phyloP scores from a whole-genome alignment of 2,329 filamentous ascomycete species.

The Ophiostoma triangulosporum region DNA sequence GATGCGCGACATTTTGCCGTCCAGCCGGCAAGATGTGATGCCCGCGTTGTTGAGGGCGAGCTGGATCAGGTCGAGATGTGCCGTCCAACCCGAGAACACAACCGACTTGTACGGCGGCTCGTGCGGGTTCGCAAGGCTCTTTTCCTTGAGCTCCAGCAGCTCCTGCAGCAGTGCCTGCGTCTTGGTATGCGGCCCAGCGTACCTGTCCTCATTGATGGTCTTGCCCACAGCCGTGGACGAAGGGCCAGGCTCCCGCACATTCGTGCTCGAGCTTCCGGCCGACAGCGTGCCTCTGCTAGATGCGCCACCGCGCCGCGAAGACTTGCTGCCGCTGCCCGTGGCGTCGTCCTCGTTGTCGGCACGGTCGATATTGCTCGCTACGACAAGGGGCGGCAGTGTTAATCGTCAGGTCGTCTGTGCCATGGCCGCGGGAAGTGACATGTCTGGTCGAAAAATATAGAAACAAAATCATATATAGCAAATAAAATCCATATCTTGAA shows the following conservation, averaged over 20 bases:
- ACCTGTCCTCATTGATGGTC: slow-evolving; percentile 47
- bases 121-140: slow-evolving; percentile 45
- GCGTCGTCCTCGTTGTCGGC: slow-evolving; percentile 44
- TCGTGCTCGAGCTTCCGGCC: neutral
- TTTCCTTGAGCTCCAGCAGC: slow-evolving; percentile 49
- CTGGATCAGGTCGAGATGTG: slow-evolving; percentile 84
- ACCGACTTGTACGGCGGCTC: slow-evolving; percentile 81
- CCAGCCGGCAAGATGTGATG: slow-evolving; percentile 67
- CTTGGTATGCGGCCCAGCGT: slow-evolving; percentile 83
- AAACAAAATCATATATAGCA: too few species aligned
- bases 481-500: too few species aligned
- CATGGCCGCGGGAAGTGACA: too few species aligned
- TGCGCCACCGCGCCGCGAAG: too few species aligned
- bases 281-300: neutral
- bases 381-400: too few species aligned
- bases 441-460: too few species aligned
- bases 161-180: slow-evolving; percentile 70
- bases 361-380: too few species aligned
- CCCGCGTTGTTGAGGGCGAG: slow-evolving; percentile 55
- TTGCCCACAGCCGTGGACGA: slow-evolving; percentile 22
- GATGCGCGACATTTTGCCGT: slow-evolving; percentile 72
- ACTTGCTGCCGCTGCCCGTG: slow-evolving; percentile 24
- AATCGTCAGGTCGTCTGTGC: too few species aligned
- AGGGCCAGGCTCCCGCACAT: neutral
- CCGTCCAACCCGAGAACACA: slow-evolving; percentile 93